phyloP scores from a whole-genome alignment of 345 rosid species.

The Eutrema yunnanense region DNA sequence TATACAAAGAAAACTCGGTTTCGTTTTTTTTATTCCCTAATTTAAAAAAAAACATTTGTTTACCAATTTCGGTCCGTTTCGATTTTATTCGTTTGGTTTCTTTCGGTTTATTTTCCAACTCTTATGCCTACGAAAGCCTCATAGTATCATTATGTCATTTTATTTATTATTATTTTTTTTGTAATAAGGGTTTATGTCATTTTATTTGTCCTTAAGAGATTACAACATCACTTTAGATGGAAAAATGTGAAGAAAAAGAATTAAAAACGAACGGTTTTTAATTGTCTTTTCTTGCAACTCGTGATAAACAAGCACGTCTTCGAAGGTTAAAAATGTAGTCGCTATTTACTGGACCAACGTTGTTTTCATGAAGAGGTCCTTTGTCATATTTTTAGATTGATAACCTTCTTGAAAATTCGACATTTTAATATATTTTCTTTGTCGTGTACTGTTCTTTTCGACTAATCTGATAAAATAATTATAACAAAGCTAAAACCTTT shows the following conservation, averaged over 20 bases:
- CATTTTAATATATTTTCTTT: background rate
- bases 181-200: no score
- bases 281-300: background rate
- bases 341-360: background rate
- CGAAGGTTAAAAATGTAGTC: slow-evolving; percentile 5
- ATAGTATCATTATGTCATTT: background rate
- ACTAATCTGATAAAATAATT: background rate
- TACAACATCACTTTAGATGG: background rate
- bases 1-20: no score
- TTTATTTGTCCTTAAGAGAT: background rate
- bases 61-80: background rate
- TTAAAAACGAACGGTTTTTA: background rate
- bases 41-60: background rate
- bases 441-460: slow-evolving; percentile 3
- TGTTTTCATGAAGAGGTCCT: slow-evolving; percentile 18
- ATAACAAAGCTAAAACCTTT: background rate
- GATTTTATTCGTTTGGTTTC: background rate
- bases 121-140: background rate
- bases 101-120: background rate
- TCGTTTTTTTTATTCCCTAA: background rate
- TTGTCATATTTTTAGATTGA: background rate
- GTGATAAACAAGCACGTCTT: slow-evolving; percentile 5
- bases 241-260: no score
- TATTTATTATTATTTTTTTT: no score
- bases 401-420: slow-evolving; percentile 18